phyloP scores from a whole-genome alignment of 257 asterid genomes.

The Cinchona pubescens region DNA sequence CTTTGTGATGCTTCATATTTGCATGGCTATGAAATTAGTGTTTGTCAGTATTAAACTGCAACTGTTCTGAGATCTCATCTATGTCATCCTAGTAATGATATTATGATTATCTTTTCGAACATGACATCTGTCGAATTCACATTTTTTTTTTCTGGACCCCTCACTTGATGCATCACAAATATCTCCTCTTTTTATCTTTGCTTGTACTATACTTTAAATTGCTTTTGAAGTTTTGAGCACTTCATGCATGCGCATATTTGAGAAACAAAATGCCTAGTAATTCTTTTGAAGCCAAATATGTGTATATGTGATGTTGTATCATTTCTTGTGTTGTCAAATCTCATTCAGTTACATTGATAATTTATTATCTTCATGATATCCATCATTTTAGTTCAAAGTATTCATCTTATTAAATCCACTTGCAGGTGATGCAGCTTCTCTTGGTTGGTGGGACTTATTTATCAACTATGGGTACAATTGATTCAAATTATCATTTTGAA shows the following conservation, averaged over 20 bases:
- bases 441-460: conserved; percentile 99
- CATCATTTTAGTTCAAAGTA: not conserved
- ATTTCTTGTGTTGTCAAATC: not conserved
- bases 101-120: not conserved
- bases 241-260: not conserved
- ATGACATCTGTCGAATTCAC: not conserved
- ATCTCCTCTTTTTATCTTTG: not conserved
- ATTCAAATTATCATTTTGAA: not conserved
- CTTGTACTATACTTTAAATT: too few relatives aligned
- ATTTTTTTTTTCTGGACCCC: not conserved
- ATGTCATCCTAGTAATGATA: not conserved
- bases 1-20: not conserved
- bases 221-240: too few relatives aligned
- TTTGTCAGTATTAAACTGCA: not conserved
- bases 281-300: not conserved
- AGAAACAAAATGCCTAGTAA: not conserved
- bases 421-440: conserved; percentile 93
- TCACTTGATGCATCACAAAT: not conserved
- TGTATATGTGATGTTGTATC: not conserved
- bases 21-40: too few relatives aligned
- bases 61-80: not conserved
- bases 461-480: conserved; percentile 75
- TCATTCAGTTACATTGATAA: not conserved
- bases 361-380: not conserved
- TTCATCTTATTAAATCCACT: conserved; percentile 12